Base-by-base conservation (phyloP, 306 rosid species). In the Chamaecrista fasciculata region DNA sequence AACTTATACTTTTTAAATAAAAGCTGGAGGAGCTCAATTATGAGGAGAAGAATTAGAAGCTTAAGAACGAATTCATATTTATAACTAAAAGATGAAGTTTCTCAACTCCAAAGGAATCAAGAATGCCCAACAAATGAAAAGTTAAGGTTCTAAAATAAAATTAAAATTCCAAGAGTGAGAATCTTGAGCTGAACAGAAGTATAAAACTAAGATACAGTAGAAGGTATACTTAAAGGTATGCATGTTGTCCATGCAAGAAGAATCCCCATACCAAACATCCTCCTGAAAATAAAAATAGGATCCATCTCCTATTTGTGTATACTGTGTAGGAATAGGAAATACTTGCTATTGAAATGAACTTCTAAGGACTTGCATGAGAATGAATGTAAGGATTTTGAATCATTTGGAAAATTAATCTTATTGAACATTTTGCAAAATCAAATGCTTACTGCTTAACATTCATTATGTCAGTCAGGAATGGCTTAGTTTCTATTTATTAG, bases 371-470 rank as follows among this genome's bases (percentile, higher is more conserved):
- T 56, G 21, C 19, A 43, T 11, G 40, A 56, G 39, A 23, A 55
- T 44, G 72, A 49, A 56, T 33, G 29, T 23, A 44, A 33, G 19
- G 63, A 24, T 37, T 26, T 55, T n/a, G 14, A n/a, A 6, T 29
- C 11, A 24, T 6, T 44, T 1, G 8, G 63, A 68, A 36, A 36
- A 23, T 24, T 28, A 29, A 19, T 46, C 19, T 18, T 29, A 28
- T 52, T 42, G 12, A 73, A 53, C 48, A 33, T 47, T 50, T 20
- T 53, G 7, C 15, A 65, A 56, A 52, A 43, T 40, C 11, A 52
- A 53, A 18, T 24, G 48, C 15, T 46, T 21, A 63, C 42, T 25
- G 58, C 75, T 73, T 33, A 31, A 25, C 19, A 33, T 29, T 62
- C 37, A 49, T 42, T 49, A 19, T 50, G 21, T 39, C 62, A 16